Conservation (phyloP, 2,329 filamentous ascomycete genomes). For the Fusarium subglutinans region DNA sequence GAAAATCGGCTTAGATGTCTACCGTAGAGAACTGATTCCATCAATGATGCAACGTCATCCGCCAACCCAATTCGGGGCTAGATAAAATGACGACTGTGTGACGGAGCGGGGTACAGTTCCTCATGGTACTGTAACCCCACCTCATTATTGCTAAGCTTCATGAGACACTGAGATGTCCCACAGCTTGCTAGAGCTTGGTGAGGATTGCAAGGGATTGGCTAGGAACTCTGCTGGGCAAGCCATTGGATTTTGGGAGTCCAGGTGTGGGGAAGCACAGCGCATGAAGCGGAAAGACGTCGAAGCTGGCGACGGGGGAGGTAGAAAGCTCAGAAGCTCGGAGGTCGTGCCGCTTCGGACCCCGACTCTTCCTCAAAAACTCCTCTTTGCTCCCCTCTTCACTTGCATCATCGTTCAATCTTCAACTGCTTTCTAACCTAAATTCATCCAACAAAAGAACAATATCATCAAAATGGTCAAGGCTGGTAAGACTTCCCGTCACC, state of each 20-base stretch:
- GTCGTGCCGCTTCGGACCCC: slow-evolving; percentile 36
- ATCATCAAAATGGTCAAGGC: slow-evolving; percentile 95
- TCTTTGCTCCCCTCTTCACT: slow-evolving; percentile 38
- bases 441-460: slow-evolving; percentile 33
- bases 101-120: slow-evolving; percentile 32
- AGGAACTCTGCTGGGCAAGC: neutral
- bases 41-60: slow-evolving; percentile 42
- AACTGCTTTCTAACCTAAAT: slow-evolving; percentile 29
- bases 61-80: slow-evolving; percentile 32
- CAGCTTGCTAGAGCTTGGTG: slow-evolving; percentile 25
- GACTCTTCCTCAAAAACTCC: slow-evolving; percentile 41
- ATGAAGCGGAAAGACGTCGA: slow-evolving; percentile 2
- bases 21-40: neutral
- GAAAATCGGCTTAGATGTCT: slow-evolving; percentile 26
- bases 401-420: slow-evolving; percentile 31
- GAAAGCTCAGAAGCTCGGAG: slow-evolving; percentile 23
- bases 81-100: slow-evolving; percentile 37
- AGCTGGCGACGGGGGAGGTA: neutral
- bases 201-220: slow-evolving; percentile 26
- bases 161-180: slow-evolving; percentile 16
- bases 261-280: neutral
- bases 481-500: slow-evolving; percentile 66
- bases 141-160: slow-evolving; percentile 14
- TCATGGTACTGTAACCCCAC: slow-evolving; percentile 26
- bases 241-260: neutral